These are phyloP conservation scores for Penicillium samsonianum DNA, from an alignment of 495 filamentous ascomycete genomes.

Conservation along the genomic window DNA sequence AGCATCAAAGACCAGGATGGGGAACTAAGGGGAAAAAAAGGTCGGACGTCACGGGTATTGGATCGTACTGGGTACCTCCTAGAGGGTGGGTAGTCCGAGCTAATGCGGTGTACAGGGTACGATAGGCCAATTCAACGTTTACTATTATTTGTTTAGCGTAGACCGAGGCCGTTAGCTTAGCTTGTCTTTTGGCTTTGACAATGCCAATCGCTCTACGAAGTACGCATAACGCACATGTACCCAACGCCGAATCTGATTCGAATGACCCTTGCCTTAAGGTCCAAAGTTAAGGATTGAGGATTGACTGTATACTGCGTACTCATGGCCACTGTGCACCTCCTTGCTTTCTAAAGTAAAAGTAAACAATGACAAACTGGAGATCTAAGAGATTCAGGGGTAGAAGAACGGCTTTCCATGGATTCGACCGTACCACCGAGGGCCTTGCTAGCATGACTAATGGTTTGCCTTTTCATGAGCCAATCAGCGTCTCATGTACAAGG, in stretches of 20 bases:
- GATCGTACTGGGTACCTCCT: conserved; percentile 11
- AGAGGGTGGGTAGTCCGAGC: conserved; percentile 11
- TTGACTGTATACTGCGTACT: too few relatives aligned
- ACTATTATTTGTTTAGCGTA: not conserved
- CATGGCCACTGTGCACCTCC: too few relatives aligned
- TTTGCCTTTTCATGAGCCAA: too few relatives aligned
- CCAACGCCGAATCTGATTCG: conserved; percentile 7
- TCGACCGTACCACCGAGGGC: too few relatives aligned
- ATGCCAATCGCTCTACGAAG: not conserved
- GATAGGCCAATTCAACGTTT: not conserved
- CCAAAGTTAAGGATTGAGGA: not conserved
- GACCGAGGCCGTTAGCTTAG: not conserved
- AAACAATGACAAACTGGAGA: too few relatives aligned
- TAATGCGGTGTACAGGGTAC: conserved; percentile 16
- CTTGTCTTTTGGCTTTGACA: not conserved
- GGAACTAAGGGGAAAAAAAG: conserved; percentile 22
- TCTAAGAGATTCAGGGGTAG: too few relatives aligned
- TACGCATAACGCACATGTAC: not conserved
- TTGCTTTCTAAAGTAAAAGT: too few relatives aligned
- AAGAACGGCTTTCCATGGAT: too few relatives aligned
- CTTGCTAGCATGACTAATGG: too few relatives aligned
- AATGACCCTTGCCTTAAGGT: conserved; percentile 4
- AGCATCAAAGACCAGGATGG: conserved; percentile 15
- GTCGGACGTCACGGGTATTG: conserved; percentile 18
- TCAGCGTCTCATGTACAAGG: too few relatives aligned